Evolutionary conservation across 352 stramenopile genomes (phyloP), one percentile per base, ranked within the genome.

Genomic region (Elongisporangium senticosum): DNA sequence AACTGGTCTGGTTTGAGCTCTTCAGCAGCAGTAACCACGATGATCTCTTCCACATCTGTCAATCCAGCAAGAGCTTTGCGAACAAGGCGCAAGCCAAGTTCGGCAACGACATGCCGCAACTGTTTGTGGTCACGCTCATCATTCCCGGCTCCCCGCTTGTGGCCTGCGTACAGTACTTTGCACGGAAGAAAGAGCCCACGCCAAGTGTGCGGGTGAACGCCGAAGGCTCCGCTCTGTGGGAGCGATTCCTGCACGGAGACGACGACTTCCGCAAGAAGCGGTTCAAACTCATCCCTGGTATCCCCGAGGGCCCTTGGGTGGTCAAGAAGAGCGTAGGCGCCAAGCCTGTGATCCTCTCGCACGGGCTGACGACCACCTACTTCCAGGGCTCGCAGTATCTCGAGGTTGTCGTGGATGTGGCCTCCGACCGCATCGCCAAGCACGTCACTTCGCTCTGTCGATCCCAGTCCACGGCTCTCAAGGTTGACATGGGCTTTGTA

Each of bases 1-100:
- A 92, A 55, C 69, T 94, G 33, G 58, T 94, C 48, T 94, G 84
- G 84, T 89, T 94, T 53, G 84, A 94, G 53, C 61, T 89, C 28
- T 89, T 94, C 55, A 79, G 74, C 53, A 81, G 84, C 48, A 43
- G 13, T 17, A 75, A 87, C 20, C 69, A 84, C 40, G 68, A 80
- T 13, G 75, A 89, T 23, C 64, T 94, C 26, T 67, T 90, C 23
- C 78, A 92, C 59, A 75, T 91, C 15, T 79, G 64, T 10, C 69
- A 83, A 58, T 83, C 73, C 51, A 79, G 72, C 23, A 87, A 90
- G 63, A 90, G 79, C 52, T 89, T 92, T 58, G 72, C 74, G 6
- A 71, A 83, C 51, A 83, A 76, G 28, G 80, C 79, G 24, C 33
- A 83, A 53, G 68, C 75, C 8, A 85, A 89, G 59, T 90, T 72